phyloP scores from a whole-genome alignment of 495 filamentous ascomycete species.

The Haplographium delicatum region DNA sequence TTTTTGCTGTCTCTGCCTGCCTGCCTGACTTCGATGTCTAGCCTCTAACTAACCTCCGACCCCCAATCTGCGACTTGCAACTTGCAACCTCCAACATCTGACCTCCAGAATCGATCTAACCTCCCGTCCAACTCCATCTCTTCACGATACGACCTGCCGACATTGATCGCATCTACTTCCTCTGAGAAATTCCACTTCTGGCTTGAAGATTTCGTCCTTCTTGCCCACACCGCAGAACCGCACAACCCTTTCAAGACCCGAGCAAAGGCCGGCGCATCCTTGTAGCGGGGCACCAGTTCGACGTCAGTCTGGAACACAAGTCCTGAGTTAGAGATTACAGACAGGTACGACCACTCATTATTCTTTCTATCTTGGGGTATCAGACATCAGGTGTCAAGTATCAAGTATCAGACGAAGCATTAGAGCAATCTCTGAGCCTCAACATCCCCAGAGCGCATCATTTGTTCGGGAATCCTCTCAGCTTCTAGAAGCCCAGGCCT shows the following conservation, averaged over 20 bases:
- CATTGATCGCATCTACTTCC: background rate
- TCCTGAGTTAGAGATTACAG: conserved; percentile 7
- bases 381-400: no score
- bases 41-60: conserved; percentile 5
- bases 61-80: background rate
- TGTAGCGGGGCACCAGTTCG: conserved; percentile 20
- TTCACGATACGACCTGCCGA: background rate
- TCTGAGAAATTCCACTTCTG: background rate
- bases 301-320: conserved; percentile 12
- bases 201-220: background rate
- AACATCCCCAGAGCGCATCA: background rate
- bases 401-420: conserved; percentile 1
- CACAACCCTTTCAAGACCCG: conserved; percentile 1
- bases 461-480: background rate
- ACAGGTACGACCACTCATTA: conserved; percentile 18
- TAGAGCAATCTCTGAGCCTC: no score
- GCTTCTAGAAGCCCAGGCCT: conserved; percentile 8
- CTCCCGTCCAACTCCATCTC: background rate
- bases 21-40: no score
- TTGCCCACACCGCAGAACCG: conserved; percentile 2
- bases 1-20: no score
- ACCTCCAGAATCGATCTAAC: no score
- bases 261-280: conserved; percentile 17
- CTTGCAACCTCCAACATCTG: no score
- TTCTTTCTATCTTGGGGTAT: no score